Conservation (phyloP, 176 grass and related monocot genomes). For the Tillandsia leiboldiana region DNA sequence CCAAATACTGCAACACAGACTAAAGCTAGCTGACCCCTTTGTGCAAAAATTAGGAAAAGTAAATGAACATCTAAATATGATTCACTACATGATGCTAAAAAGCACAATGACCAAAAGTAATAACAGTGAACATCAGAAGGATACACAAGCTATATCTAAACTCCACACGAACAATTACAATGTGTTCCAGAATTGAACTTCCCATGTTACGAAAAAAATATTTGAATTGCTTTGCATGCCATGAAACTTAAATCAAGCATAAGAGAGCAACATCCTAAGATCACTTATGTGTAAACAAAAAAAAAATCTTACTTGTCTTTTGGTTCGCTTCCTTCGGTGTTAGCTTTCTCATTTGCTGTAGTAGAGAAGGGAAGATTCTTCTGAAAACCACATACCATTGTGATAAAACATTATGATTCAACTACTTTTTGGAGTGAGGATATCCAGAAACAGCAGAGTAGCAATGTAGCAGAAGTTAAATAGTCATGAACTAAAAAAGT, state of each 20-base stretch:
- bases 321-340: slow-evolving; percentile 13
- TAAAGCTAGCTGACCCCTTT: too few species aligned
- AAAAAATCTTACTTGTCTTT: slow-evolving; percentile 27
- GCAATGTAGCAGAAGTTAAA: background rate
- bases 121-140: too few species aligned
- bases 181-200: too few species aligned
- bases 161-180: too few species aligned
- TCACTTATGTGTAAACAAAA: background rate
- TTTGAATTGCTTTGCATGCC: background rate
- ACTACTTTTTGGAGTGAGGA: background rate
- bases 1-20: too few species aligned
- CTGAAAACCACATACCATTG: slow-evolving; percentile 10
- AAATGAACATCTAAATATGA: too few species aligned
- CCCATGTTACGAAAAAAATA: background rate
- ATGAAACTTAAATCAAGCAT: background rate
- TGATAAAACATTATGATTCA: background rate
- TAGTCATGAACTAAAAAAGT: background rate
- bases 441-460: background rate
- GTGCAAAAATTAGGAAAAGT: too few species aligned
- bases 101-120: too few species aligned
- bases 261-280: background rate
- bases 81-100: too few species aligned
- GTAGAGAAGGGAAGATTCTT: slow-evolving; percentile 18
- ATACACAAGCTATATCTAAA: too few species aligned
- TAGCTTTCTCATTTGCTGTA: slow-evolving; percentile 10